Conservation (phyloP, 73 alveolate genomes). For the Paramecium primaurelia region DNA sequence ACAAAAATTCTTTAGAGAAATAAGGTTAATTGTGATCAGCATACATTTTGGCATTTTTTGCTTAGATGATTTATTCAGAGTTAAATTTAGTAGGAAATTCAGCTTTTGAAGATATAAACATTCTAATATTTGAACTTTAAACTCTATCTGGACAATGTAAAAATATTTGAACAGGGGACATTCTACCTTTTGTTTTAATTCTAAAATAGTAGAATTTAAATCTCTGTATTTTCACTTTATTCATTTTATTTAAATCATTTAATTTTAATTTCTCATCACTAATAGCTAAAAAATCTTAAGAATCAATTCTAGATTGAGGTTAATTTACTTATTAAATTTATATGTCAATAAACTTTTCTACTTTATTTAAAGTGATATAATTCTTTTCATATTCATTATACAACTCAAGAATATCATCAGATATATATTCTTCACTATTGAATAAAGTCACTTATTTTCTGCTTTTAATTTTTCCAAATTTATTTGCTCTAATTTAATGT, state of each 20-base stretch:
- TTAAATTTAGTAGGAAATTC: constrained; percentile 32
- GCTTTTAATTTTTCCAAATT: not conserved
- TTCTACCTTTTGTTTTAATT: not conserved
- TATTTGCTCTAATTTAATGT: not conserved
- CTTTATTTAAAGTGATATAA: not conserved
- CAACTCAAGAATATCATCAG: not conserved
- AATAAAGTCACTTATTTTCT: not conserved
- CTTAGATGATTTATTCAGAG: not conserved
- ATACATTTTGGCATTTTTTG: constrained; percentile 17
- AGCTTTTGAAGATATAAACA: not conserved
- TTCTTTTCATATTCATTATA: constrained; percentile 17
- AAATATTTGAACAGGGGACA: not conserved
- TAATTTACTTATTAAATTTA: not conserved
- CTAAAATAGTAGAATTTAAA: constrained; percentile 23
- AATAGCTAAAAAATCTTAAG: not conserved
- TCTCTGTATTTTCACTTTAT: not conserved
- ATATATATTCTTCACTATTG: not conserved
- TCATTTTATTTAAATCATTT: not conserved
- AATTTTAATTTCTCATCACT: not conserved
- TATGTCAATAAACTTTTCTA: not conserved
- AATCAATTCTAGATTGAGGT: not conserved
- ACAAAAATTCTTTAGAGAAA: not conserved
- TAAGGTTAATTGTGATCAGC: not conserved
- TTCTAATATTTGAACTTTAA: not conserved
- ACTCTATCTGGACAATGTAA: constrained; percentile 5